Base-by-base conservation (phyloP, 148 eudicot genomes). In the Salicornia ramosissima region DNA sequence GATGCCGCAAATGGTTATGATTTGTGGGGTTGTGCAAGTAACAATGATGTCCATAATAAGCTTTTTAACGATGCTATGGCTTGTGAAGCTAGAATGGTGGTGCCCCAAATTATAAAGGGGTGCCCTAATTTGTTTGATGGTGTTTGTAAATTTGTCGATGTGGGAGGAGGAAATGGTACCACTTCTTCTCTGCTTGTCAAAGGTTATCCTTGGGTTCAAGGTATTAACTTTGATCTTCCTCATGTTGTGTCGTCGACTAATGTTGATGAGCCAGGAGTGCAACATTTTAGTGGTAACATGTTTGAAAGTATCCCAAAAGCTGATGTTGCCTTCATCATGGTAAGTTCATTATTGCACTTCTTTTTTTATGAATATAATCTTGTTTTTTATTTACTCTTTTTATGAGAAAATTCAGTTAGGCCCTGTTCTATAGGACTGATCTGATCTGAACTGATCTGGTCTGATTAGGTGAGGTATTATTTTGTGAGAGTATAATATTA, bases 121-220 rank as follows among this genome's bases (percentile, higher is more conserved):
- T 83, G 78, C 40, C 84, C 84, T 18, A 71, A 66, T 34, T 68
- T 80, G 61, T 85, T 91, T 12, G 39, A 75, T 2, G 90, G 86
- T 26, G 62, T 91, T 25, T 21, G 36, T 9, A 52, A 75, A 0
- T 33, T 91, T 75, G 97, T 91, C 36, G 97, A 88, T 67, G 97
- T 91, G 0, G 91, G 94, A 0, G 97, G 97, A 10, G 97, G 94
- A 1, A 72, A 85, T 75, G 97, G 93, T 12, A 83, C 86, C 0
- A 50, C 85, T 2, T 54, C 83, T 53, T 42, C 70, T n/a, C 31
- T 74, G 66, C 63, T 86, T 53, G 85, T 86, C 3, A 66, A 82
- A 76, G 84, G 77, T 0, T 83, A 42, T 63, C 88, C 91, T 46
- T 80, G 82, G 85, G 65, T 86, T 74, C 69, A 63, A 18, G 91